Percentiles rank a stretch among this genome's conserved stretches.
Evolutionary conservation across 2,329 filamentous ascomycete genomes (phyloP).

Genomic region (Penicillium sp.): DNA sequence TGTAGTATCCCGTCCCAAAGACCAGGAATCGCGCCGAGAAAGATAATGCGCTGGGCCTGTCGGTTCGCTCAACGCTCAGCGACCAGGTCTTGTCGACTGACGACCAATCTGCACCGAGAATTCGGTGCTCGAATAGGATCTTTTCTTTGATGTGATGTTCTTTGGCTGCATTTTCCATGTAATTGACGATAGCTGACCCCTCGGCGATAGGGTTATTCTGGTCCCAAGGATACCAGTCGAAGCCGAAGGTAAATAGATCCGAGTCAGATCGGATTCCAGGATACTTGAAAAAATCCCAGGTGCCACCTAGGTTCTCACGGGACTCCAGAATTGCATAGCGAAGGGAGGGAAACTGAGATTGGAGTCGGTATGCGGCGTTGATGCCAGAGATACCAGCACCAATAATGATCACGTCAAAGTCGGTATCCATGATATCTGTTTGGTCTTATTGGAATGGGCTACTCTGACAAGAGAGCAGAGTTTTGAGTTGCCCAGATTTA

Average conservation of each 20-base stretch:
- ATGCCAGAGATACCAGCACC: constrained; percentile 54
- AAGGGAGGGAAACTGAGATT: constrained; percentile 40
- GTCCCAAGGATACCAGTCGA: constrained; percentile 66
- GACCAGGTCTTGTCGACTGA: constrained; percentile 54
- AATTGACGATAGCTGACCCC: constrained; percentile 27
- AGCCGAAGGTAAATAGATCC: constrained; percentile 60
- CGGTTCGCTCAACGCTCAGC: constrained; percentile 40
- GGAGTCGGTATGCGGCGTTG: constrained; percentile 51
- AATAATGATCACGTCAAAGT: constrained; percentile 39
- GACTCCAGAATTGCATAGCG: constrained; percentile 51
- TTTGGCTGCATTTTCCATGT: constrained; percentile 1
- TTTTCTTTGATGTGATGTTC: constrained; percentile 12
- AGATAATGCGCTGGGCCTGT: constrained; percentile 15
- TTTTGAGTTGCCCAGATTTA: no score
- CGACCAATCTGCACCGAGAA: constrained; percentile 54
- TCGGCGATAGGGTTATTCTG: constrained; percentile 48
- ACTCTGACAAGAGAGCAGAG: no score
- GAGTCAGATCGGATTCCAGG: constrained; percentile 54
- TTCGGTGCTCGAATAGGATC: constrained; percentile 47
- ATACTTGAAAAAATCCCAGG: constrained; percentile 56
- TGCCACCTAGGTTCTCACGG: constrained; percentile 52
- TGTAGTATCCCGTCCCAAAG: constrained; percentile 68
- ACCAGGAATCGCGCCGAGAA: constrained; percentile 49
- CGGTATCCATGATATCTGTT: constrained; percentile 2
- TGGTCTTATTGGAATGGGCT: neutral